Conservation (phyloP, 345 rosid species). For the Brassica napus region DNA sequence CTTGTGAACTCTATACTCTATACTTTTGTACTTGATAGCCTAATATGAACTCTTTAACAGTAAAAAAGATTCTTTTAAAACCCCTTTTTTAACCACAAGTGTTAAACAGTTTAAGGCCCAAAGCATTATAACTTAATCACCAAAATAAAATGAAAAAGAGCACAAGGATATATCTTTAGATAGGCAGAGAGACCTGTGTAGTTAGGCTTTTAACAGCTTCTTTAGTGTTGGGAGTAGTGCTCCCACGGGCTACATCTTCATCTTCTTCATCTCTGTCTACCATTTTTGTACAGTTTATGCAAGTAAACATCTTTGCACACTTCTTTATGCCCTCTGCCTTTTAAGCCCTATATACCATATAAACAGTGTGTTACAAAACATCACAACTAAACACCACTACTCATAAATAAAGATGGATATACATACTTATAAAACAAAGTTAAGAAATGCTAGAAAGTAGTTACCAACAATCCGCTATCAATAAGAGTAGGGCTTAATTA, state of each 20-base stretch:
- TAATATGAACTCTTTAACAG: slow-evolving; percentile 10
- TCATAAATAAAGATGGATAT: background rate
- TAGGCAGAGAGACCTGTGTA: slow-evolving; percentile 66
- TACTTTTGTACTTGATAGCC: slow-evolving; percentile 25
- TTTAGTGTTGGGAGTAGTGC: slow-evolving; percentile 77
- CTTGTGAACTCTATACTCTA: slow-evolving; percentile 5
- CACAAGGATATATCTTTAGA: slow-evolving; percentile 22
- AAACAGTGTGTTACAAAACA: slow-evolving; percentile 16
- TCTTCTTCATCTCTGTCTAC: slow-evolving; percentile 69
- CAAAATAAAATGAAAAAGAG: slow-evolving; percentile 21
- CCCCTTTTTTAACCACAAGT: slow-evolving; percentile 8
- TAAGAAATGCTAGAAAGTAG: slow-evolving; percentile 17
- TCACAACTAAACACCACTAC: slow-evolving; percentile 1
- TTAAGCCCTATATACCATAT: slow-evolving; percentile 7
- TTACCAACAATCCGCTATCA: slow-evolving; percentile 3
- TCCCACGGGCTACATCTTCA: slow-evolving; percentile 60
- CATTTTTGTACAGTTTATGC: slow-evolving; percentile 88
- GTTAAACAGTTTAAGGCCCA: slow-evolving; percentile 26
- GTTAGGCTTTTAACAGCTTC: slow-evolving; percentile 99
- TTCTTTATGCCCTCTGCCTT: slow-evolving; percentile 19
- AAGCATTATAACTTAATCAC: slow-evolving; percentile 20
- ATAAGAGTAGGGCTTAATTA: slow-evolving; percentile 1
- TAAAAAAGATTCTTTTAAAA: background rate
- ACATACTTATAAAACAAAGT: background rate
- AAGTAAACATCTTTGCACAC: slow-evolving; percentile 75